Evolutionary conservation across 2,329 filamentous ascomycete genomes (phyloP), one percentile per base, ranked within the genome.

Genomic region (Claviceps maximensis): DNA sequence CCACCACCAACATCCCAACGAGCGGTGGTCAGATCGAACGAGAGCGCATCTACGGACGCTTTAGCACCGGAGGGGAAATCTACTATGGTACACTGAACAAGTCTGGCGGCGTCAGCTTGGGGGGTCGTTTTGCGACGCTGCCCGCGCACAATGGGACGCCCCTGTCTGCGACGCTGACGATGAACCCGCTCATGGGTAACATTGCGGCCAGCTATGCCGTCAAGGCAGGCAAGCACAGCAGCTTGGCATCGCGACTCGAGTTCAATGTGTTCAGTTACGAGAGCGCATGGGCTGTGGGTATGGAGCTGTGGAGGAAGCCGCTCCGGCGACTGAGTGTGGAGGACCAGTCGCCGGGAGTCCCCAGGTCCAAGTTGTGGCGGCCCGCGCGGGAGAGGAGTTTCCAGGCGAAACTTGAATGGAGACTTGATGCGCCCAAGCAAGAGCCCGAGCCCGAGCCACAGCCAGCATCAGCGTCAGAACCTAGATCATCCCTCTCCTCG

Each of bases 221-320:
- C 48, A 86, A 88, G 62, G 91, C 91, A 2, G 89, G 89, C 3
- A 80, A 80, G 36, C 82, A 89, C 61, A 80, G 95, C 59, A 87
- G 89, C 12, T 78, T 98, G 49, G 93, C 89, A 58, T 94, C 89
- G 23, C 83, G 86, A 49, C 91, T 97, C 71, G 89, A 94, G 64
- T 98, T 98, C 71, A 98, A 98, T 63, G 86, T 96, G 49, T 97
- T 96, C 70, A 95, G 89, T 65, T 98, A 96, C 72, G 93, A 98
- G 72, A 95, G 89, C 64, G 87, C 93, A 54, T 85, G 95, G 75
- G 84, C 89, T 27, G 79, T 97, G 25, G 93, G 93, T 15, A 87
- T 89, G 71, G 93, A 98, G 71, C 74, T 97, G 45, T 98, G 93
- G 91, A 83, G 87, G 62, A 84, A 81, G 61, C 74, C 74, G 21